phyloP scores from a whole-genome alignment of 345 rosid species.

The Brassica cretica region DNA sequence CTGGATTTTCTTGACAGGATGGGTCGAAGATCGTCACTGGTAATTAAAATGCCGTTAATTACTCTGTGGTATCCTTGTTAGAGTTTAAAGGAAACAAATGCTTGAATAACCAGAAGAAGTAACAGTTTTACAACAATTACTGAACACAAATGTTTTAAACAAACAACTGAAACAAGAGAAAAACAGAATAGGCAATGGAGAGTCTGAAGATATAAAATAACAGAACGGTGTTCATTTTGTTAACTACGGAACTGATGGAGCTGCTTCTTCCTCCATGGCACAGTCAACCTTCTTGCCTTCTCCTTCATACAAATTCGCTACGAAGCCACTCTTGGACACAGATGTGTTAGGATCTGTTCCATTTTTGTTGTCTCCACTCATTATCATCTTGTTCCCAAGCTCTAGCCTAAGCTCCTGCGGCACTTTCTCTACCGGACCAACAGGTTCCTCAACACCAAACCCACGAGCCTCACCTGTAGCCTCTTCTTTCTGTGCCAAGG shows the following conservation, averaged over 20 bases:
- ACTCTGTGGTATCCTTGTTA: background rate
- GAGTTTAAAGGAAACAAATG: background rate
- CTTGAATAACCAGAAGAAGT: background rate
- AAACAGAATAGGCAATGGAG: background rate
- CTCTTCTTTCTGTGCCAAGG: conserved; percentile 24
- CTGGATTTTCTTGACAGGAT: background rate
- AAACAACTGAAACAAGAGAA: background rate
- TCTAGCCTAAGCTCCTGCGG: conserved; percentile 38
- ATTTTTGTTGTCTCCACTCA: conserved; percentile 8
- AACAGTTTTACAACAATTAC: background rate
- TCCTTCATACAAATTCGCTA: conserved; percentile 26
- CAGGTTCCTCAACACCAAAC: conserved; percentile 29
- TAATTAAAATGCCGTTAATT: background rate
- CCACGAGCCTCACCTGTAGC: conserved; percentile 29
- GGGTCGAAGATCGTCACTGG: too few species aligned
- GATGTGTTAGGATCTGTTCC: background rate
- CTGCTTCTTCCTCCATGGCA: conserved; percentile 24
- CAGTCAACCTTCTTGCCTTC: conserved; percentile 12
- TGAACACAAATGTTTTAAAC: background rate
- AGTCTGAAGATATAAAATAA: background rate
- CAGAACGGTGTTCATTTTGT: background rate
- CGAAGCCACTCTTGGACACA: conserved; percentile 25
- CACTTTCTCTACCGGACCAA: conserved; percentile 30
- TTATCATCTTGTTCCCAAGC: conserved; percentile 36
- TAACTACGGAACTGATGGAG: conserved; percentile 16